A percentile compares a stretch with the other conserved stretches of the same genome.
These are phyloP conservation scores for Agaricus subrufescens DNA, from an alignment of 768 basidiomycete genomes.

Conservation along the genomic window DNA sequence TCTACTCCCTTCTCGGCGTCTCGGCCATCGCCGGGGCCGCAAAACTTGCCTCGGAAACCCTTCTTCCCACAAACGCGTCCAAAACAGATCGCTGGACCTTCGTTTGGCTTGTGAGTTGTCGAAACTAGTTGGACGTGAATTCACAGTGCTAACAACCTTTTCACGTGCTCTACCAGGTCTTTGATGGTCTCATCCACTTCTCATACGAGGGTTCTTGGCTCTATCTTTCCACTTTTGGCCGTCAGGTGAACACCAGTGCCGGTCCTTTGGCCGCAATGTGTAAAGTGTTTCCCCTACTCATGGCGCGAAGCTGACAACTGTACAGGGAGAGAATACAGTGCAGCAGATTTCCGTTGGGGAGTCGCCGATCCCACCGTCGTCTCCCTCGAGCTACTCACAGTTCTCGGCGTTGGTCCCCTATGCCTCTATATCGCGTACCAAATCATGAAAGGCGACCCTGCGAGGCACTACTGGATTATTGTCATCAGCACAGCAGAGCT, in stretches of 20 bases:
- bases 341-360: constrained; percentile 82
- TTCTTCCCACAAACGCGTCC: constrained; percentile 59
- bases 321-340: constrained; percentile 76
- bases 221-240: constrained; percentile 70
- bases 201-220: constrained; percentile 78
- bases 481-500: constrained; percentile 73
- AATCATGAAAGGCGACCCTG: constrained; percentile 58
- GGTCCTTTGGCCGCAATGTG: constrained; percentile 74
- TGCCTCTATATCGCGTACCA: constrained; percentile 69
- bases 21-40: constrained; percentile 46
- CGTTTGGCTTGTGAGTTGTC: constrained; percentile 64
- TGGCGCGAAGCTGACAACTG: not conserved
- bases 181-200: constrained; percentile 80
- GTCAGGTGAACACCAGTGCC: constrained; percentile 61
- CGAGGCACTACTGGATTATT: constrained; percentile 76
- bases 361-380: constrained; percentile 74
- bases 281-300: constrained; percentile 31
- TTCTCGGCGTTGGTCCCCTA: constrained; percentile 71
- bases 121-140: not conserved
- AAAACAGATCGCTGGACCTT: constrained; percentile 68
- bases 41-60: constrained; percentile 42
- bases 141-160: not conserved
- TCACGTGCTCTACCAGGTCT: constrained; percentile 41
- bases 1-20: constrained; percentile 60
- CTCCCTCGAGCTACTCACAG: constrained; percentile 79